Percentiles rank a stretch among this genome's conserved stretches.
Conservation (phyloP, 257 asterid species). For the Solanum verrucosum region DNA sequence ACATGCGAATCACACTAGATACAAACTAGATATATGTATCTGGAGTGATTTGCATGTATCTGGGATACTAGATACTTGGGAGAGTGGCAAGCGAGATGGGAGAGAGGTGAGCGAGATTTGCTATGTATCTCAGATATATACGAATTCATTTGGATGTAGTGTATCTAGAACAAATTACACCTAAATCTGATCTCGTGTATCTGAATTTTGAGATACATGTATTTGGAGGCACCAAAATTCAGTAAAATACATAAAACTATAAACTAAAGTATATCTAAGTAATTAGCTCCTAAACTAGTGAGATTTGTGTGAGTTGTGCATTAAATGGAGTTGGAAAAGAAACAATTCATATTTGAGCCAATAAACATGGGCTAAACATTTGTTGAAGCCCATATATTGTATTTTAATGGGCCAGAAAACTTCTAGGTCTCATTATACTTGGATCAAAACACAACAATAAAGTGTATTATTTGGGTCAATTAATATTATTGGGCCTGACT, state of each 20-base stretch:
- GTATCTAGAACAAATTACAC: not conserved
- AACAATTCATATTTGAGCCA: not conserved
- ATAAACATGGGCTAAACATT: not conserved
- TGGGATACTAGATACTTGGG: not conserved
- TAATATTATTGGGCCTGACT: not conserved
- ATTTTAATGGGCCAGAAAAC: not conserved
- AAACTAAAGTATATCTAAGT: no score
- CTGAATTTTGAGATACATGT: not conserved
- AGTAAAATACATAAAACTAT: no score
- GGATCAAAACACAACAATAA: not conserved
- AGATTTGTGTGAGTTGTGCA: no score
- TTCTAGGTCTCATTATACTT: not conserved
- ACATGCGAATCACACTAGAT: no score
- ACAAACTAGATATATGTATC: no score
- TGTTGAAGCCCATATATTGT: not conserved
- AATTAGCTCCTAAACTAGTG: no score
- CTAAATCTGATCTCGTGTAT: not conserved
- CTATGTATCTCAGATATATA: no score
- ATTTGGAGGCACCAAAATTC: no score
- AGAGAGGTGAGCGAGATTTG: not conserved
- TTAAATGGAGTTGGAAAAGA: not conserved
- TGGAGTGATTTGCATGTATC: fast-evolving
- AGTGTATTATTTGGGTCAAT: not conserved
- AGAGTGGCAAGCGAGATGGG: not conserved
- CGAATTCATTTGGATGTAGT: fast-evolving